Conservation (phyloP, 495 filamentous ascomycete genomes). For the Peziza echinospora region DNA sequence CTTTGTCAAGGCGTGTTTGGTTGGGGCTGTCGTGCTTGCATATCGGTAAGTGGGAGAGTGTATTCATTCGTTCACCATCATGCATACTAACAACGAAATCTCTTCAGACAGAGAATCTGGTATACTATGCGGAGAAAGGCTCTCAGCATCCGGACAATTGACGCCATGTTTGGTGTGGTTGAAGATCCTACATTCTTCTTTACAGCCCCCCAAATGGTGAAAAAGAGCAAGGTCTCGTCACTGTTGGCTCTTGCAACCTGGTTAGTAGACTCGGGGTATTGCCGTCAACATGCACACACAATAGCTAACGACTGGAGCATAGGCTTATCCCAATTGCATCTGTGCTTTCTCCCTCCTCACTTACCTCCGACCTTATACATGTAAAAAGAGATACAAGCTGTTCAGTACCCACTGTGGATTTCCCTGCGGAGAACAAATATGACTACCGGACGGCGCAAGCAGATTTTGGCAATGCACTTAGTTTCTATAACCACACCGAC, state of each 20-base stretch:
- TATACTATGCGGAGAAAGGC: conserved; percentile 21
- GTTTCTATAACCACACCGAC: background rate
- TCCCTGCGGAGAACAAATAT: background rate
- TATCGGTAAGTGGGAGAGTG: conserved; percentile 10
- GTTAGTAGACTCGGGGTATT: conserved; percentile 7
- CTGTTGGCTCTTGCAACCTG: conserved; percentile 22
- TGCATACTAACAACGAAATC: background rate
- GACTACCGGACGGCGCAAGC: background rate
- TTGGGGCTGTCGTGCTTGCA: conserved; percentile 21
- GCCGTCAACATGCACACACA: background rate
- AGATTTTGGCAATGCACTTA: background rate
- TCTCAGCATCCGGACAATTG: conserved; percentile 21
- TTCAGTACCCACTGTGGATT: background rate
- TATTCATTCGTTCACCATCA: background rate
- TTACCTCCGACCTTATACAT: conserved; percentile 10
- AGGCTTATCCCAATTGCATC: conserved; percentile 24
- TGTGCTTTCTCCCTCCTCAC: conserved; percentile 21
- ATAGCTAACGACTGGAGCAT: background rate
- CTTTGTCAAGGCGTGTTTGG: conserved; percentile 22
- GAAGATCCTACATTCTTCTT: conserved; percentile 22
- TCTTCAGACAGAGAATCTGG: conserved; percentile 23
- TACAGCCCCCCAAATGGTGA: conserved; percentile 18
- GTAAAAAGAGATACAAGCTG: background rate
- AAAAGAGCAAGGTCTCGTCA: conserved; percentile 22
- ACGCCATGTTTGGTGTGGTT: conserved; percentile 21